Percentiles rank a stretch among this genome's conserved stretches.
Conservation (phyloP, 148 eudicot genomes). For the Camellia granthamiana region DNA sequence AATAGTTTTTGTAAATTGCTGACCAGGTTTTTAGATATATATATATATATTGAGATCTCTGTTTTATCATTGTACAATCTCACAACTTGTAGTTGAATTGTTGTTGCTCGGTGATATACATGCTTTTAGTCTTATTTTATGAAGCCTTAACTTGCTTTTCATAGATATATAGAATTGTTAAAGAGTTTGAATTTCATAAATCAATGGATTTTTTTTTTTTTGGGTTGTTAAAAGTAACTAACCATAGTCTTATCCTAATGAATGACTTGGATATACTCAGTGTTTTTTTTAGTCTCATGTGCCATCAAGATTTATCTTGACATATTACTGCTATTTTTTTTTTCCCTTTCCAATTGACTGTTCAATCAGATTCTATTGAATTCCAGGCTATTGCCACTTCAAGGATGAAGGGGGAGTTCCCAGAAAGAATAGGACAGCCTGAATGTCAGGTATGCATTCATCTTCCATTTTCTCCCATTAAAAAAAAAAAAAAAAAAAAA, state of each 20-base stretch:
- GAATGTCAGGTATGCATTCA: slow-evolving; percentile 83
- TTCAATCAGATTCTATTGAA: slow-evolving; percentile 16
- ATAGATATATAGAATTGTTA: background rate
- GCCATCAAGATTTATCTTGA: slow-evolving; percentile 15
- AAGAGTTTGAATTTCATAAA: background rate
- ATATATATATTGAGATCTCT: background rate
- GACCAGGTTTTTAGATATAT: background rate
- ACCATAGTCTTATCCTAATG: background rate
- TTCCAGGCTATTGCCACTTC: slow-evolving; percentile 85
- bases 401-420: slow-evolving; percentile 90
- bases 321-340: slow-evolving; percentile 16
- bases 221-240: background rate
- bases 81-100: background rate
- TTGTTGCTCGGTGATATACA: background rate
- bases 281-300: background rate
- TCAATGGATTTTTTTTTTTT: background rate
- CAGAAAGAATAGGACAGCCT: slow-evolving; percentile 91
- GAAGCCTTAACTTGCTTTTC: slow-evolving; percentile 7
- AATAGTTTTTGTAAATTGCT: background rate
- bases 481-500: background rate
- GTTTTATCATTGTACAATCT: background rate
- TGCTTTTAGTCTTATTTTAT: background rate
- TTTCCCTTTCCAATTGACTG: background rate
- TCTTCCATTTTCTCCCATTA: slow-evolving; percentile 3
- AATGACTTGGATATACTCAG: background rate